Evolutionary conservation across 495 filamentous ascomycete species (phyloP), one percentile per base, ranked within the genome.

Genomic region (Penicillium ucsense): DNA sequence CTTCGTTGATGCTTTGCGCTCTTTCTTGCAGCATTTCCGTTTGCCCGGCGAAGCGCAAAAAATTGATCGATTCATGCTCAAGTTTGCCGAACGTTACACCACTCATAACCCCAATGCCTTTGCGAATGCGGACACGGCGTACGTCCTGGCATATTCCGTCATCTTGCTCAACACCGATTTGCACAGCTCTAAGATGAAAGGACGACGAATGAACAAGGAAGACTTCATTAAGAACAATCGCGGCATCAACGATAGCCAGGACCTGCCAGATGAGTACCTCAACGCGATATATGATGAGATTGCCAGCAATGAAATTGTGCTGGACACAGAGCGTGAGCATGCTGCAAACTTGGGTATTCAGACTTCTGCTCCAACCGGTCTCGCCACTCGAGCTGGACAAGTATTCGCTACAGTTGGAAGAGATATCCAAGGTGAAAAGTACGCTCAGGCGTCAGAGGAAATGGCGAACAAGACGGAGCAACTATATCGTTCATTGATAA

Each of bases 211-310:
- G 92, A 92, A 82, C 8, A 89, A 86, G 49, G 86, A 94, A 47
- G 94, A 99, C 40, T 99, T 97, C 61, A 89, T 99, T 70, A 95
- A 92, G 69, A 99, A 99, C 63, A 99, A 99, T 62, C 74, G 91
- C 33, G 92, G 92, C 38, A 99, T 99, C 72, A 97, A 99, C 60
- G 92, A 99, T 66, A 92, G 85, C 51, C 86, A 89, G 34, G 86
- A 96, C 67, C 65, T 99, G 35, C 92, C 94, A 6, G 80, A 94
- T 43, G 92, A 99, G 34, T 99, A 97, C 64, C 81, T 97, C 3
- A 67, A 74, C 28, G 78, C 80, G 6, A 97, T 99, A 38, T 99
- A 82, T 57, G 88, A 96, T 10, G 92, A 99, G 56, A 97, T 99
- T 57, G 75, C 73, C 2, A 76, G 70, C 30, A 89, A 96, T 49